Evolutionary conservation across 805 yeast genomes (phyloP).

Genomic region (Yarrowia sp.): DNA sequence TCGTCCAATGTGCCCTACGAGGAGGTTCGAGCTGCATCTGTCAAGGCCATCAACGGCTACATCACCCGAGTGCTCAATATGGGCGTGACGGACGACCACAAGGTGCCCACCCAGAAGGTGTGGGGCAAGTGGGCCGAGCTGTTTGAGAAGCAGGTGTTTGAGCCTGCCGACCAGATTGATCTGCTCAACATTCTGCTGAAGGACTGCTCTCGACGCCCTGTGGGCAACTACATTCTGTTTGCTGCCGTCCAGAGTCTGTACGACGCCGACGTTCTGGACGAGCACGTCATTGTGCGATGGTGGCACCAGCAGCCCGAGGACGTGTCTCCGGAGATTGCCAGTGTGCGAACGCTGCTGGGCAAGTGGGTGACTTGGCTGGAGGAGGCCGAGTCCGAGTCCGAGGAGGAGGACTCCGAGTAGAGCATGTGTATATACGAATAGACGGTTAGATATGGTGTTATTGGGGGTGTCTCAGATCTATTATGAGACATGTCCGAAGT

Average conservation of each 20-base stretch:
- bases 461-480: background rate
- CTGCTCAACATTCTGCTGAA: slow-evolving; percentile 51
- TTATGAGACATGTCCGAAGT: background rate
- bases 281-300: slow-evolving; percentile 78
- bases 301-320: slow-evolving; percentile 57
- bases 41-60: slow-evolving; percentile 65
- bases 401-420: slow-evolving; percentile 43
- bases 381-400: slow-evolving; percentile 69
- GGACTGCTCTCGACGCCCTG: slow-evolving; percentile 44
- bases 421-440: slow-evolving; percentile 20
- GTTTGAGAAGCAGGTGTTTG: slow-evolving; percentile 82
- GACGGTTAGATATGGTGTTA: background rate
- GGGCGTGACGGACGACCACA: slow-evolving; percentile 72
- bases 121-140: slow-evolving; percentile 79
- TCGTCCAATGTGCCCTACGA: slow-evolving; percentile 94
- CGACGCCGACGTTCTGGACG: slow-evolving; percentile 78
- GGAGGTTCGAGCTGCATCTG: slow-evolving; percentile 83
- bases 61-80: slow-evolving; percentile 64
- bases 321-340: slow-evolving; percentile 42
- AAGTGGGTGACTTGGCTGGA: slow-evolving; percentile 86
- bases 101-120: slow-evolving; percentile 73
- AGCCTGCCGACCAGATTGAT: slow-evolving; percentile 72
- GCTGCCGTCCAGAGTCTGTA: slow-evolving; percentile 63
- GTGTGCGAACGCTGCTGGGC: slow-evolving; percentile 55
- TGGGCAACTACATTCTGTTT: slow-evolving; percentile 47